Percentiles rank a stretch among this genome's conserved stretches.
phyloP scores from a whole-genome alignment of 2,329 filamentous ascomycete species.

The Chrysosphaeria jannelii region DNA sequence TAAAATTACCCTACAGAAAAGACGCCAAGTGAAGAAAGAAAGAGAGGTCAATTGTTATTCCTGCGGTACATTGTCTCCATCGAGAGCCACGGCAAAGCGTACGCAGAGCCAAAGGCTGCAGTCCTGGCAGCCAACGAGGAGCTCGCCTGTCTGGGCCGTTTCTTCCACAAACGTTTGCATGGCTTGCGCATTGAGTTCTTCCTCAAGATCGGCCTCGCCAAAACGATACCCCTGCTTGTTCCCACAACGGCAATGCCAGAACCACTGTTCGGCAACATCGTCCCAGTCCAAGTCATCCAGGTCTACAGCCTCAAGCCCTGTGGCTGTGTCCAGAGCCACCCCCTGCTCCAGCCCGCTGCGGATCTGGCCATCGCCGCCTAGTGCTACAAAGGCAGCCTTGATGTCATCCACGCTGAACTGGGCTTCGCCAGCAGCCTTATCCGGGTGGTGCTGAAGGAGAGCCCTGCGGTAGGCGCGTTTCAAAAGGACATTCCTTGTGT shows the following conservation, averaged over 20 bases:
- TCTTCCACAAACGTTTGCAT: constrained; percentile 9
- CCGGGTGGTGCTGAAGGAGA: constrained; percentile 33
- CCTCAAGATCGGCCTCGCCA: constrained; percentile 26
- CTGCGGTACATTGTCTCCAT: constrained; percentile 7
- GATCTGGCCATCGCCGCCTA: constrained; percentile 7
- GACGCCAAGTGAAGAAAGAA: constrained; percentile 1
- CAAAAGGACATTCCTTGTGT: no score
- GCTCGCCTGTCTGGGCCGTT: constrained; percentile 18
- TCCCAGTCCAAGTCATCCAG: constrained; percentile 31
- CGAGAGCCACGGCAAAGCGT: constrained; percentile 25
- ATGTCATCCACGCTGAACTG: constrained; percentile 31
- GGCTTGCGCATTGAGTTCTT: constrained; percentile 8
- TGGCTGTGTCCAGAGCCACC: constrained; percentile 7
- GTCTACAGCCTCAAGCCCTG: constrained; percentile 31
- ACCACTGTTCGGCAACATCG: constrained; percentile 15
- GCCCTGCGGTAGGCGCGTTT: constrained; percentile 33
- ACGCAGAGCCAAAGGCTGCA: constrained; percentile 37
- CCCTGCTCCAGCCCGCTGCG: background rate
- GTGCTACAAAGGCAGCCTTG: constrained; percentile 22
- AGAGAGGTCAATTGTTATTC: constrained; percentile 1
- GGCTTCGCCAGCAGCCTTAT: constrained; percentile 10
- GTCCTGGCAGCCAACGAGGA: constrained; percentile 33
- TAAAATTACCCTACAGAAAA: no score
- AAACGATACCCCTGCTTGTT: constrained; percentile 29
- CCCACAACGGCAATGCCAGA: constrained; percentile 29